phyloP scores from a whole-genome alignment of 208 protist species.

The Acanthamoeba polyphaga region DNA sequence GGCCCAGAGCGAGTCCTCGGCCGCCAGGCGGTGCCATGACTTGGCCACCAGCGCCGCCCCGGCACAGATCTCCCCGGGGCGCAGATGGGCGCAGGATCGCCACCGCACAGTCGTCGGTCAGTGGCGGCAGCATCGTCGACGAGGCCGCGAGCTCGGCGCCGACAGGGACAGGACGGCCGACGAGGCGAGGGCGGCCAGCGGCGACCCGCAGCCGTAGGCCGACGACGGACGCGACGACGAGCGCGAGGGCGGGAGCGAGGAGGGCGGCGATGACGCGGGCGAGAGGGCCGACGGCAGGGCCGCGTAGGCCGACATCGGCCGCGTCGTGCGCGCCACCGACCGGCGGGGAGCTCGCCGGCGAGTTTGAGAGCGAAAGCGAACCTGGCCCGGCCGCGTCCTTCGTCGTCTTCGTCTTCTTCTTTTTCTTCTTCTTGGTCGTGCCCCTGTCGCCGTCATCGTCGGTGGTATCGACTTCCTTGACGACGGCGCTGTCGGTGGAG shows the following conservation, averaged over 20 bases:
- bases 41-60: not conserved
- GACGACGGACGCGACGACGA: not conserved
- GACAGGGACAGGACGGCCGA: not conserved
- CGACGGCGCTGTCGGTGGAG: no score
- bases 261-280: not conserved
- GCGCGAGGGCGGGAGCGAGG: not conserved
- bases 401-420: not conserved
- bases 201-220: not conserved
- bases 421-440: not conserved
- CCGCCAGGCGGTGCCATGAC: not conserved
- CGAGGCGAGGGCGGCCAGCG: not conserved
- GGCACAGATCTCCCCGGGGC: conserved; percentile 9
- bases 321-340: not conserved
- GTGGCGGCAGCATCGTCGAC: conserved; percentile 34
- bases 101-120: conserved; percentile 6
- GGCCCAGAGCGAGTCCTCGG: conserved; percentile 9
- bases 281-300: not conserved
- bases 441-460: not conserved
- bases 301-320: not conserved
- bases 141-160: not conserved
- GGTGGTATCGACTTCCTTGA: no score
- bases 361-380: not conserved
- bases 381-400: not conserved
- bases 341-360: not conserved
- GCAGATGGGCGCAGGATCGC: not conserved